These are phyloP conservation scores for Saturnispora mendoncae DNA, from an alignment of 805 yeast genomes.

Conservation along the genomic window DNA sequence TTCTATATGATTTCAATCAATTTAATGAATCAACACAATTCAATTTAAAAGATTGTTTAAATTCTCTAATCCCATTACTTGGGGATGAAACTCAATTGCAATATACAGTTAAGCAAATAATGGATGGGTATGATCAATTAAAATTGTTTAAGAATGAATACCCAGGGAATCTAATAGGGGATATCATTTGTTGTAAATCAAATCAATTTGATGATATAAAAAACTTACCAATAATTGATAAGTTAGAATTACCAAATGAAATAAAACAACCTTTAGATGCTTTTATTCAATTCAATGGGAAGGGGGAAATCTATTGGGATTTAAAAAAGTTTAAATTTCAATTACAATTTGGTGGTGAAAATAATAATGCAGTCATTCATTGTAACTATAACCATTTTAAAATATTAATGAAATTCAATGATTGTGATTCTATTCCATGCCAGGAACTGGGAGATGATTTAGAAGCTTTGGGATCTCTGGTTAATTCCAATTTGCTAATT, in stretches of 20 bases:
- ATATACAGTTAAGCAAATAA: background rate
- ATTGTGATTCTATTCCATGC: background rate
- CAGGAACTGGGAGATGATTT: background rate
- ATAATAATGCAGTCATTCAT: background rate
- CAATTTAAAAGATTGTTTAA: conserved; percentile 3
- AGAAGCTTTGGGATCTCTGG: background rate
- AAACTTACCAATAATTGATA: background rate
- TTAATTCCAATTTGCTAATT: background rate
- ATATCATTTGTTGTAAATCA: background rate
- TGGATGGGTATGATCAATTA: background rate
- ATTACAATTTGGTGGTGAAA: background rate
- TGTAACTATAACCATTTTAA: background rate
- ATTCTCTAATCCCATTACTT: background rate
- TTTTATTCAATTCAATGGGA: background rate
- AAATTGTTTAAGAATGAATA: background rate
- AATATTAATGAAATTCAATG: background rate
- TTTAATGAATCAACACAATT: conserved; percentile 1
- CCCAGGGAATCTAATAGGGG: background rate
- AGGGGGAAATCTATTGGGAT: background rate
- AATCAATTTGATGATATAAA: background rate
- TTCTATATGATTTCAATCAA: conserved; percentile 3
- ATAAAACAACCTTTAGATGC: background rate
- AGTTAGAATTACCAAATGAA: background rate
- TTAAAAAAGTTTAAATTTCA: background rate
- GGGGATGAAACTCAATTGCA: background rate